These are phyloP conservation scores for Metschnikowia shivogae DNA, from an alignment of 805 yeast genomes.

Conservation along the genomic window DNA sequence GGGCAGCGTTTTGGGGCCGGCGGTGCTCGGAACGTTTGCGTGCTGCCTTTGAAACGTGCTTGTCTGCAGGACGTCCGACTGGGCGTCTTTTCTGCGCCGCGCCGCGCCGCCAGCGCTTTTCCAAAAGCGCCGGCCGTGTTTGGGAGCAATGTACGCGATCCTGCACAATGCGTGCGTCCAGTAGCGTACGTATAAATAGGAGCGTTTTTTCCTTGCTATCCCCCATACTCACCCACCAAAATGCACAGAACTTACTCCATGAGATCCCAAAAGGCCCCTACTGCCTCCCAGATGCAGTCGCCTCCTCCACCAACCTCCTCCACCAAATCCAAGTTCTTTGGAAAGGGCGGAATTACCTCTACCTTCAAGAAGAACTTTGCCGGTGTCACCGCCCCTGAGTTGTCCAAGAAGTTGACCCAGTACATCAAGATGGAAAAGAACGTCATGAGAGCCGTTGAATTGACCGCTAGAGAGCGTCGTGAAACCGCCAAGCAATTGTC, in stretches of 20 bases:
- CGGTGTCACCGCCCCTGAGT: conserved; percentile 91
- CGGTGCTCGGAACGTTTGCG: not conserved
- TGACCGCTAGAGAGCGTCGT: conserved; percentile 89
- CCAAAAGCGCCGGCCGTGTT: not conserved
- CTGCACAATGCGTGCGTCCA: not conserved
- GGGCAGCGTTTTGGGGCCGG: not conserved
- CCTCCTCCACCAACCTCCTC: conserved; percentile 81
- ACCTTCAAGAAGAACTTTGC: conserved; percentile 79
- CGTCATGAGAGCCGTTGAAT: conserved; percentile 89
- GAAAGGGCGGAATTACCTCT: conserved; percentile 65
- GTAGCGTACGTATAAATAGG: conserved; percentile 6
- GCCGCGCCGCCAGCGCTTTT: not conserved
- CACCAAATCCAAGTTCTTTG: conserved; percentile 70
- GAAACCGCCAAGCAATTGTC: conserved; percentile 97
- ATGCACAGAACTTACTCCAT: conserved; percentile 87
- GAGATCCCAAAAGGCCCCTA: conserved; percentile 75
- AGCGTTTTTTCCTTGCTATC: conserved; percentile 5
- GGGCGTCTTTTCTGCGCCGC: no score
- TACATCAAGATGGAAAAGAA: conserved; percentile 95
- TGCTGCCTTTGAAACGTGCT: not conserved
- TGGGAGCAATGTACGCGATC: conserved; percentile 3
- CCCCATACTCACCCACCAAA: conserved; percentile 9
- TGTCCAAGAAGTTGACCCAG: conserved; percentile 85
- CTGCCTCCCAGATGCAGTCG: conserved; percentile 73
- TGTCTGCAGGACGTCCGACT: no score